Evolutionary conservation across 139 green algal genomes (phyloP).

Genomic region (Chloropicon primus): DNA sequence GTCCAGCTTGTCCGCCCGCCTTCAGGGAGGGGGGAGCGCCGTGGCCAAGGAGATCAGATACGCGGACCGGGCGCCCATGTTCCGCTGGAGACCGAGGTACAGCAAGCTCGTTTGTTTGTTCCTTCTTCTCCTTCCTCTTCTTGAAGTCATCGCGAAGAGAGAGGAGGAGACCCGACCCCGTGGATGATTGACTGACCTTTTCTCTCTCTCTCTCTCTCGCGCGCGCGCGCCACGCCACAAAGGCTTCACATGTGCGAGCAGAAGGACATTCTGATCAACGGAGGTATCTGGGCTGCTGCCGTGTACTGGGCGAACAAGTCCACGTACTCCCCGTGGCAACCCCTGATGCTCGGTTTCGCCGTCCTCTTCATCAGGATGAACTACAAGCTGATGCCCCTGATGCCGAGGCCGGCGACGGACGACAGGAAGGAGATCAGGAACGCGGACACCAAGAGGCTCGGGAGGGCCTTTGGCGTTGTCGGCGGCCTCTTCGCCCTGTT

Average conservation of each 20-base stretch:
- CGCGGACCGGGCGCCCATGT: slow-evolving; percentile 34
- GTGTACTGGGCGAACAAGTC: neutral
- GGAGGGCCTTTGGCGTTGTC: neutral
- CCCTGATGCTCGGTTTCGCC: neutral
- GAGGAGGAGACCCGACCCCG: too few relatives aligned
- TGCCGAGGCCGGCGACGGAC: neutral
- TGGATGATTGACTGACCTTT: too few relatives aligned
- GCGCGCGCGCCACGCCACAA: too few relatives aligned
- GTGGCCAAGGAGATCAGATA: slow-evolving; percentile 37
- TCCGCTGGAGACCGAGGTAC: slow-evolving; percentile 44
- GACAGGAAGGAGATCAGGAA: neutral
- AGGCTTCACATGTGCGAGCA: neutral
- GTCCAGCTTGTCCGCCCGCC: slow-evolving; percentile 22
- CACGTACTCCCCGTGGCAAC: neutral
- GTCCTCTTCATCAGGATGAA: neutral
- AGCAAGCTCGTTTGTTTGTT: too few relatives aligned
- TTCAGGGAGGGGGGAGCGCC: slow-evolving; percentile 22
- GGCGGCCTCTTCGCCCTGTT: neutral
- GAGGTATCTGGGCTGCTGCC: neutral
- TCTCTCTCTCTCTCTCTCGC: too few relatives aligned
- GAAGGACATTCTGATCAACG: neutral
- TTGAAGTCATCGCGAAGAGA: too few relatives aligned
- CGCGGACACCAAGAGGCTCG: neutral
- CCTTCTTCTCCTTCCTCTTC: too few relatives aligned
- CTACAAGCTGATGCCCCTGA: neutral